Evolutionary conservation across 2,329 filamentous ascomycete genomes (phyloP).

Genomic region (Cladosporium sp.): DNA sequence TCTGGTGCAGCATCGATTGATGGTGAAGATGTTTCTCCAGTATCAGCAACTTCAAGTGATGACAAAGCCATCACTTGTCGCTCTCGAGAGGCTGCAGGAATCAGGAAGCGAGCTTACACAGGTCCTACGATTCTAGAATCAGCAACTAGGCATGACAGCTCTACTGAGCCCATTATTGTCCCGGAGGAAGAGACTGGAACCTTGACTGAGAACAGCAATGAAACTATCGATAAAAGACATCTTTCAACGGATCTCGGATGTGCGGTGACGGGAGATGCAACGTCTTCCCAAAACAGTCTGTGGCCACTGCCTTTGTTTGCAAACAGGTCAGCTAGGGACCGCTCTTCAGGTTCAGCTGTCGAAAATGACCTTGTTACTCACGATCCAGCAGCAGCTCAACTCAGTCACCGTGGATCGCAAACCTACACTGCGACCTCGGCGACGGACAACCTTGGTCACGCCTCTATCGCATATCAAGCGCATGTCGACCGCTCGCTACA

Average conservation of each 20-base stretch:
- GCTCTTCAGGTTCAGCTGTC: background rate
- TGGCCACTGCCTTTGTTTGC: background rate
- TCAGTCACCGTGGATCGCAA: too few relatives aligned
- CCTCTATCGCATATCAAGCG: background rate
- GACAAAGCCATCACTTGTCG: too few relatives aligned
- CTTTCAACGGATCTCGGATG: too few relatives aligned
- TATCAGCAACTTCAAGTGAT: too few relatives aligned
- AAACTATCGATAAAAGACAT: too few relatives aligned
- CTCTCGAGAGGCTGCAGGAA: too few relatives aligned
- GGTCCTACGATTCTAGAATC: background rate
- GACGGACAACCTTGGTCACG: background rate
- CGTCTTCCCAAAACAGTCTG: background rate
- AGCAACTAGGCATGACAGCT: background rate
- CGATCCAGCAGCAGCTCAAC: too few relatives aligned
- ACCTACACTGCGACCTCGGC: too few relatives aligned
- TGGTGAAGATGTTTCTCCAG: background rate
- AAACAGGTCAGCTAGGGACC: background rate
- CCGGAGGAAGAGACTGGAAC: too few relatives aligned
- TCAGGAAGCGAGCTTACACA: background rate
- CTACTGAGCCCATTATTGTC: background rate
- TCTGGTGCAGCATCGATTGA: background rate
- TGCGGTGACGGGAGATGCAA: too few relatives aligned
- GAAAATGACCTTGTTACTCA: background rate
- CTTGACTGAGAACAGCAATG: too few relatives aligned
- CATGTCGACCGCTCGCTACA: background rate